Evolutionary conservation across 257 asterid species (phyloP).

Genomic region (Ophiorrhiza pumila): DNA sequence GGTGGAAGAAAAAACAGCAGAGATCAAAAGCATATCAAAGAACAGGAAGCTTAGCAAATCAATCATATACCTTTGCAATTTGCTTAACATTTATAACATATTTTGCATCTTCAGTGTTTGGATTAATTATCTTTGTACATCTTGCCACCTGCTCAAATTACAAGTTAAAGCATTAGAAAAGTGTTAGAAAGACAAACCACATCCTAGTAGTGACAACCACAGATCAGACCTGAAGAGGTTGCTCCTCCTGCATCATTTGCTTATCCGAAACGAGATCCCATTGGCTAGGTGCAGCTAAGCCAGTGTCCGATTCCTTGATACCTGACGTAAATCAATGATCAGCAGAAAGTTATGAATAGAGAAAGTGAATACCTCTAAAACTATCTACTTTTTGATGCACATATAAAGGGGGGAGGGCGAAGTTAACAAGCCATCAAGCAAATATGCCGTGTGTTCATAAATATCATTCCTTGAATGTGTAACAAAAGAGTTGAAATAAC

Average conservation of each 20-base stretch:
- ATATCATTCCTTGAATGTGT: neutral
- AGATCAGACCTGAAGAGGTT: slow-evolving; percentile 74
- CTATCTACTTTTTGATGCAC: neutral
- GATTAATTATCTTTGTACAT: slow-evolving; percentile 86
- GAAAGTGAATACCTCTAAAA: too few species aligned
- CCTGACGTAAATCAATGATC: slow-evolving; percentile 37
- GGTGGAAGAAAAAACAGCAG: neutral
- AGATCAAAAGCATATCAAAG: neutral
- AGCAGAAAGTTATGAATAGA: neutral
- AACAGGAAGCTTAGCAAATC: neutral
- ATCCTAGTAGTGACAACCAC: neutral
- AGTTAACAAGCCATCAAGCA: neutral
- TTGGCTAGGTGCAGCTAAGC: slow-evolving; percentile 97
- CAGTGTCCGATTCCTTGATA: slow-evolving; percentile 94
- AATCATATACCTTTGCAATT: slow-evolving; percentile 53
- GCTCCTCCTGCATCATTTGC: slow-evolving; percentile 99
- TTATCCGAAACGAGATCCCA: slow-evolving; percentile 99
- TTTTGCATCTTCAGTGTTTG: slow-evolving; percentile 85
- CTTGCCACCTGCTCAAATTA: slow-evolving; percentile 65
- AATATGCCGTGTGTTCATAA: too few species aligned
- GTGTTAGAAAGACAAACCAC: neutral
- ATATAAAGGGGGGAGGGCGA: neutral
- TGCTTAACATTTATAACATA: slow-evolving; percentile 81
- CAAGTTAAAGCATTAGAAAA: neutral
- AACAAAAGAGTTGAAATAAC: neutral